Evolutionary conservation across 306 rosid genomes (phyloP).

Genomic region (Castanea crenata): DNA sequence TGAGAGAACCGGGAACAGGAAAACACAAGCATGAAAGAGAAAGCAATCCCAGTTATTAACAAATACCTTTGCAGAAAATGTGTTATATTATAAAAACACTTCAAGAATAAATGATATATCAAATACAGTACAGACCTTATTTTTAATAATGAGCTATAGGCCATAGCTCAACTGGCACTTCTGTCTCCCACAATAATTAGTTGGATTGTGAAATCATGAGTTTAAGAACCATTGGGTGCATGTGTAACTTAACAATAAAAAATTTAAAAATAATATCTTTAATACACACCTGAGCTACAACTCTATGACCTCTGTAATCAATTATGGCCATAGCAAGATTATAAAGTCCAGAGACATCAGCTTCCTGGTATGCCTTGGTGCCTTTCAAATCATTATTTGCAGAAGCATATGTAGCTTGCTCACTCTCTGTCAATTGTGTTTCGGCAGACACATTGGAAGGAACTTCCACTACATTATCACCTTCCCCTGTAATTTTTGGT

Average conservation of each 20-base stretch:
- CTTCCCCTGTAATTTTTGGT: conserved; percentile 40
- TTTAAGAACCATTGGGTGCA: too few relatives aligned
- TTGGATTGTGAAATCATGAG: not conserved
- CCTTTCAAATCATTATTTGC: conserved; percentile 99
- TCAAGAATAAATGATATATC: too few relatives aligned
- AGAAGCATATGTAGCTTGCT: conserved; percentile 99
- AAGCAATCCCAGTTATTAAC: not conserved
- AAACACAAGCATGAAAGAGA: not conserved
- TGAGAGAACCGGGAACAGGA: not conserved
- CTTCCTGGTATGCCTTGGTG: conserved; percentile 98
- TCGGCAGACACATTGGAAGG: conserved; percentile 52
- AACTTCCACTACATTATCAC: conserved; percentile 39
- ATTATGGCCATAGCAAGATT: conserved; percentile 97
- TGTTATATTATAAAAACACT: too few relatives aligned
- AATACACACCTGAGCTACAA: conserved; percentile 93
- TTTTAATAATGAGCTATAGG: too few relatives aligned
- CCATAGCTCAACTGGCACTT: too few relatives aligned
- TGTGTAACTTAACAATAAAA: not conserved
- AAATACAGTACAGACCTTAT: too few relatives aligned
- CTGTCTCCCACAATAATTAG: not conserved
- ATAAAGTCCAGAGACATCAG: conserved; percentile 91
- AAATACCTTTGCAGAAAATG: not conserved
- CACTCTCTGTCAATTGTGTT: conserved; percentile 77
- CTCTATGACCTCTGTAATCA: conserved; percentile 98
- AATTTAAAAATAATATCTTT: not conserved